Evolutionary conservation across 2,329 filamentous ascomycete species (phyloP).

Genomic region (Aspergillus transmontanensis): DNA sequence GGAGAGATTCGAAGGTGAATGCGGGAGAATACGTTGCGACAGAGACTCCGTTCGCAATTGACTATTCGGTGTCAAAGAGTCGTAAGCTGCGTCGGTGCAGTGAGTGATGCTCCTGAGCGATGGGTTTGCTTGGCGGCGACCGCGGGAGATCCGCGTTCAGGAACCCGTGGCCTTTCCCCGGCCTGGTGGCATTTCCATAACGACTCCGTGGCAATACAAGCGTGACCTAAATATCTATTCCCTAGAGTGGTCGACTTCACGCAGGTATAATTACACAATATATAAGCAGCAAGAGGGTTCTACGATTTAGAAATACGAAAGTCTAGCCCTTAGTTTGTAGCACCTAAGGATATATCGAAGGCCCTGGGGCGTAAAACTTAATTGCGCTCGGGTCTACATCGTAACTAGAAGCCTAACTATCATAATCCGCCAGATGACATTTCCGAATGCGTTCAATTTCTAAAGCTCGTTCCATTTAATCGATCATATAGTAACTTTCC

Average conservation of each 20-base stretch:
- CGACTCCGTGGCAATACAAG: not conserved
- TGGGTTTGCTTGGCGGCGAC: constrained; percentile 3
- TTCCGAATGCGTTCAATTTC: not conserved
- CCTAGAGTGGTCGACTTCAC: no score
- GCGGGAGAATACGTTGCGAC: not conserved
- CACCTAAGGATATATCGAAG: no score
- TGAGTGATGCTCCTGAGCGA: constrained; percentile 10
- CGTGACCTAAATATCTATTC: no score
- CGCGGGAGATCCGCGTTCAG: constrained; percentile 17
- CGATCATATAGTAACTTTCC: not conserved
- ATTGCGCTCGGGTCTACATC: no score
- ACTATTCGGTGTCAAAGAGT: not conserved
- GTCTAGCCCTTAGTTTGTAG: no score
- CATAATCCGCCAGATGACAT: not conserved
- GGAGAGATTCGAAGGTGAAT: not conserved
- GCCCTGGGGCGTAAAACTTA: no score
- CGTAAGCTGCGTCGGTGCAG: constrained; percentile 3
- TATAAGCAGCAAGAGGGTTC: no score
- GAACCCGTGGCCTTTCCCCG: constrained; percentile 14
- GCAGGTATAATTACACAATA: no score
- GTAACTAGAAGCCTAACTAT: not conserved
- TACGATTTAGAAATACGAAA: no score
- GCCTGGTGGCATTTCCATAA: not conserved
- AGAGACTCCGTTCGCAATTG: not conserved
- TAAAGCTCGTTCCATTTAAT: not conserved